Percentiles rank a stretch among this genome's conserved stretches.
Evolutionary conservation across 2,329 filamentous ascomycete genomes (phyloP).

Genomic region (Elsinoe fawcettii): DNA sequence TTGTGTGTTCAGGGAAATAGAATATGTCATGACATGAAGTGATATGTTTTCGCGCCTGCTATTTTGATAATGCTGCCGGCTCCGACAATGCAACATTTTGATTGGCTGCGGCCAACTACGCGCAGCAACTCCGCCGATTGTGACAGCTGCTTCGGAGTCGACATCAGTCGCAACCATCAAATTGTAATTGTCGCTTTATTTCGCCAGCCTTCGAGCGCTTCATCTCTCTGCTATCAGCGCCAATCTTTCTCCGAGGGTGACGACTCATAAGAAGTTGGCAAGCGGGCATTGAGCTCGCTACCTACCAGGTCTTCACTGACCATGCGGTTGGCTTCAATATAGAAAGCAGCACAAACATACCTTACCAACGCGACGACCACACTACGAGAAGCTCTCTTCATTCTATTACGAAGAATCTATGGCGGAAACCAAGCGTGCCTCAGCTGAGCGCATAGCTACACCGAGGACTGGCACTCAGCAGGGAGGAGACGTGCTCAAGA

Average conservation of each 20-base stretch:
- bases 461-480: slow-evolving; percentile 42
- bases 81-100: neutral
- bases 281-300: neutral
- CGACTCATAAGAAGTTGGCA: neutral
- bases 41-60: neutral
- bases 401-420: slow-evolving; percentile 29
- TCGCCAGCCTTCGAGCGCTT: no score
- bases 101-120: neutral
- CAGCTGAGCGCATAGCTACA: slow-evolving; percentile 46
- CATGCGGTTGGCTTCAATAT: slow-evolving; percentile 6
- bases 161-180: no score
- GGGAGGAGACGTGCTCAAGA: slow-evolving; percentile 41
- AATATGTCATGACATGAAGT: no score
- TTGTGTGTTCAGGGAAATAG: no score
- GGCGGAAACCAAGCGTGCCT: slow-evolving; percentile 54
- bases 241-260: neutral
- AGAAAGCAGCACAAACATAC: neutral
- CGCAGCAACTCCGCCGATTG: neutral
- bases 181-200: no score
- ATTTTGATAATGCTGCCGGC: neutral
- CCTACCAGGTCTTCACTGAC: neutral
- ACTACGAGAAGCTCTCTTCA: neutral
- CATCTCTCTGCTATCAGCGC: neutral
- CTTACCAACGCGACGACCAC: neutral
- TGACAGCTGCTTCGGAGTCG: neutral